A percentile compares a stretch with the other conserved stretches of the same genome.
phyloP scores from a whole-genome alignment of 805 yeast species.

The Pichia heedii region DNA sequence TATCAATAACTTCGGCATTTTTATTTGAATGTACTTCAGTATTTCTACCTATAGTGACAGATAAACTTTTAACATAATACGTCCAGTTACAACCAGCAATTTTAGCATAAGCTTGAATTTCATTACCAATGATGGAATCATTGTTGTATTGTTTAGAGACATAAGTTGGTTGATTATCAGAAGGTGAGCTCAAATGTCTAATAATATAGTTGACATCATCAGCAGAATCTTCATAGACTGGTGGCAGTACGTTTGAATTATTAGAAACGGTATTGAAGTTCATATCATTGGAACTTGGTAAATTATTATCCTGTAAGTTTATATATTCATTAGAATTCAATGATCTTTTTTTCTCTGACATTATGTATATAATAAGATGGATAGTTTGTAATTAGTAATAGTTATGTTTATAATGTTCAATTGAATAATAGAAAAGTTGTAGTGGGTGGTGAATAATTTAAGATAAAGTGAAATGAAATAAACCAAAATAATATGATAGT shows the following conservation, averaged over 20 bases:
- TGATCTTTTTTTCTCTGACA: background rate
- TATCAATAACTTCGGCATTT: slow-evolving; percentile 41
- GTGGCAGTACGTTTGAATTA: background rate
- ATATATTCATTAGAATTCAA: background rate
- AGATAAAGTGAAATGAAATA: too few relatives aligned
- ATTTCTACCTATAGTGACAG: slow-evolving; percentile 78
- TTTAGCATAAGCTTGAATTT: slow-evolving; percentile 97
- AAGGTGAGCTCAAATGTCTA: slow-evolving; percentile 59
- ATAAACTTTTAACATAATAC: slow-evolving; percentile 73
- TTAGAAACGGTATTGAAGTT: background rate
- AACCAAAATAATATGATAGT: too few relatives aligned
- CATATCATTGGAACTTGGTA: background rate
- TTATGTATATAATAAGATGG: background rate
- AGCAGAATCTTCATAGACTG: slow-evolving; percentile 40
- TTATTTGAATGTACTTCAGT: slow-evolving; percentile 32
- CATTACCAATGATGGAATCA: slow-evolving; percentile 56
- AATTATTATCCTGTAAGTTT: background rate
- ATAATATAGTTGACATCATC: slow-evolving; percentile 71
- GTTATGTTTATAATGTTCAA: too few relatives aligned
- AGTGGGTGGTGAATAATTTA: slow-evolving; percentile 5
- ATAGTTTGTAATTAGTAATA: too few relatives aligned
- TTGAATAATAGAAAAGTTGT: too few relatives aligned
- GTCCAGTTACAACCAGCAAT: slow-evolving; percentile 94
- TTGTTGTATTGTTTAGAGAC: slow-evolving; percentile 71
- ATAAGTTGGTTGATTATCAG: slow-evolving; percentile 50